These are phyloP conservation scores for Cladosporium velox DNA, from an alignment of 2,329 filamentous ascomycete species.

Conservation along the genomic window DNA sequence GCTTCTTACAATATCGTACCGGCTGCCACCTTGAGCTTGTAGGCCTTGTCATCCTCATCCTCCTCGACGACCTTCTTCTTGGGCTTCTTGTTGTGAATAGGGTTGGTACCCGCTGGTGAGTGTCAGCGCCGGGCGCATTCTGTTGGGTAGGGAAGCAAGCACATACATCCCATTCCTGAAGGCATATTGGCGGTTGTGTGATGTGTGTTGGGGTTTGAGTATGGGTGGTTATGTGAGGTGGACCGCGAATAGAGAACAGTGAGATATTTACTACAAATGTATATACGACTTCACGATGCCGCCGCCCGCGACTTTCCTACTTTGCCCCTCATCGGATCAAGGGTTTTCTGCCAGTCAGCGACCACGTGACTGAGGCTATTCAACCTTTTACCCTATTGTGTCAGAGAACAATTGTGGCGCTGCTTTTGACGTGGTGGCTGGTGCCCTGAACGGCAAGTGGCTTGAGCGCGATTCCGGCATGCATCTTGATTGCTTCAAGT, in stretches of 20 bases:
- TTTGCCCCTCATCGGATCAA: conserved; percentile 8
- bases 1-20: conserved; percentile 58
- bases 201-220: neutral
- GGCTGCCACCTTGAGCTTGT: conserved; percentile 78
- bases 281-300: neutral
- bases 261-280: neutral
- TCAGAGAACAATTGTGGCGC: conserved; percentile 3
- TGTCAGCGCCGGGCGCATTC: conserved; percentile 2
- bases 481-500: neutral
- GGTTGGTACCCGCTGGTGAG: conserved; percentile 52
- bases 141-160: neutral
- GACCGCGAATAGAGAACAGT: neutral
- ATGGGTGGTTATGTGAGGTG: neutral
- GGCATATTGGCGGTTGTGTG: conserved; percentile 43
- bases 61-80: conserved; percentile 81
- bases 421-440: neutral
- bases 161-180: conserved; percentile 53
- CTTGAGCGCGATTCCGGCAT: conserved; percentile 17
- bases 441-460: conserved; percentile 5
- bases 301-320: conserved; percentile 9
- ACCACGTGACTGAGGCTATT: conserved; percentile 1
- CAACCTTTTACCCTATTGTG: neutral
- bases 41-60: conserved; percentile 81
- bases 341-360: neutral
- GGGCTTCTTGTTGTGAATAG: conserved; percentile 71